These are phyloP conservation scores for Inonotus hispidus DNA, from an alignment of 1,284 basidiomycete genomes.

Conservation along the genomic window DNA sequence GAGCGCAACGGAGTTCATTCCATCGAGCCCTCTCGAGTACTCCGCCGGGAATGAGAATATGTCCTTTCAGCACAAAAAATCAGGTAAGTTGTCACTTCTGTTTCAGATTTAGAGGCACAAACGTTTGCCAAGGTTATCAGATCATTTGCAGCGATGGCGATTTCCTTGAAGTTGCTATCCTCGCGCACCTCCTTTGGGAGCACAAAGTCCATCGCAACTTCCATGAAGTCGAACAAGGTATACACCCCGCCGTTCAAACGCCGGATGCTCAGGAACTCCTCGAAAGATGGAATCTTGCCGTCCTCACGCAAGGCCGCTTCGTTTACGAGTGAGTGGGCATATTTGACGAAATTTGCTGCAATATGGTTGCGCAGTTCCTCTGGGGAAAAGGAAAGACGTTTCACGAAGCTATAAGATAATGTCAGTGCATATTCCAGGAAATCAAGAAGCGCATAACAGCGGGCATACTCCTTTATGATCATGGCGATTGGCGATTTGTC, in stretches of 20 bases:
- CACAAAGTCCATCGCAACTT: slow-evolving; percentile 34
- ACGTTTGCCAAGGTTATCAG: slow-evolving; percentile 42
- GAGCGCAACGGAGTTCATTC: slow-evolving; percentile 58
- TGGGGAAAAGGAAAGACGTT: not conserved
- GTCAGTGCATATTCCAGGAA: not conserved
- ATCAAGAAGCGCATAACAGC: not conserved
- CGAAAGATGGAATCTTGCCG: slow-evolving; percentile 29
- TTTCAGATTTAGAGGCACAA: slow-evolving; percentile 23
- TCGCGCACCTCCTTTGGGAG: slow-evolving; percentile 35
- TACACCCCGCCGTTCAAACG: slow-evolving; percentile 37
- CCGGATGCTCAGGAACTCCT: slow-evolving; percentile 31
- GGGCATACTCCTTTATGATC: slow-evolving; percentile 13
- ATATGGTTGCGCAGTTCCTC: slow-evolving; percentile 26
- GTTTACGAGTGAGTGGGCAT: slow-evolving; percentile 31
- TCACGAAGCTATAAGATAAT: slow-evolving; percentile 2
- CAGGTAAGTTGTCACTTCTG: not conserved
- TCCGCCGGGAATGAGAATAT: slow-evolving; percentile 44
- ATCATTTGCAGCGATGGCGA: slow-evolving; percentile 35
- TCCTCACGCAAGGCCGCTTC: slow-evolving; percentile 33
- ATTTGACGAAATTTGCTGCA: slow-evolving; percentile 30
- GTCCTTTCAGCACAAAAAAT: slow-evolving; percentile 27
- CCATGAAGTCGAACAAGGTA: slow-evolving; percentile 36
- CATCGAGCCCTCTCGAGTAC: slow-evolving; percentile 58
- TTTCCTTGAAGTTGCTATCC: slow-evolving; percentile 30
- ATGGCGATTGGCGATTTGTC: slow-evolving; percentile 35